A percentile compares a stretch with the other conserved stretches of the same genome.
Evolutionary conservation across 2,329 filamentous ascomycete species (phyloP).

Genomic region (Cladophialophora immunda): DNA sequence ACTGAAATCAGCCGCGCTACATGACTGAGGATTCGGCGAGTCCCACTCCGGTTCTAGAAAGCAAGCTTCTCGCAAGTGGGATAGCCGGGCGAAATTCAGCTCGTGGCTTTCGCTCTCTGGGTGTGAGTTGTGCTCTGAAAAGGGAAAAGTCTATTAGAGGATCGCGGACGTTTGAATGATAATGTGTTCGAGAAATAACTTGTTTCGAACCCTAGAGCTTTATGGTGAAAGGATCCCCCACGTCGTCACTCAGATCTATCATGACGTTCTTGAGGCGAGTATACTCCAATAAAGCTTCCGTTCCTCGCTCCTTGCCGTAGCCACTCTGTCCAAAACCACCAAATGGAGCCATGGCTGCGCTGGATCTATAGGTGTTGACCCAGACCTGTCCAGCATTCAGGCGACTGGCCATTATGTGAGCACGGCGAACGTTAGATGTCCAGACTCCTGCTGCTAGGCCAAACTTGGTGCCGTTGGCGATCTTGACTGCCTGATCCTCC

Average conservation of each 20-base stretch:
- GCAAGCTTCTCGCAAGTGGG: no score
- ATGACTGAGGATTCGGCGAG: no score
- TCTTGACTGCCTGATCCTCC: conserved; percentile 66
- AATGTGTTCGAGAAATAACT: no score
- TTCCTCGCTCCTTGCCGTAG: conserved; percentile 74
- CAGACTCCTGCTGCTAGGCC: conserved; percentile 68
- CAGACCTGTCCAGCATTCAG: conserved; percentile 67
- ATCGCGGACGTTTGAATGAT: no score
- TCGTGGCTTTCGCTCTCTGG: no score
- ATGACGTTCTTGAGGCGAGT: conserved; percentile 67
- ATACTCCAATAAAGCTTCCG: conserved; percentile 66
- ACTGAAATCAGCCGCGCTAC: no score
- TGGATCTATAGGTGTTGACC: conserved; percentile 60
- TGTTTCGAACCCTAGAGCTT: no score
- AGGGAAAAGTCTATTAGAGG: no score
- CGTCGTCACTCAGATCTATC: conserved; percentile 13
- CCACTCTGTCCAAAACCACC: conserved; percentile 81
- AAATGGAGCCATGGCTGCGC: conserved; percentile 58
- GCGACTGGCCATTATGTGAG: conserved; percentile 60
- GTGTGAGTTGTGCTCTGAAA: no score
- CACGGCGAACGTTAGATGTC: conserved; percentile 60
- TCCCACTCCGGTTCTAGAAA: no score
- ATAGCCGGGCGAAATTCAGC: no score
- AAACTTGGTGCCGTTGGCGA: conserved; percentile 62
- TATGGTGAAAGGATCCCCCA: conserved; percentile 16